Conservation (phyloP, 2,329 filamentous ascomycete species). For the Aspergillus eucalypticola region DNA sequence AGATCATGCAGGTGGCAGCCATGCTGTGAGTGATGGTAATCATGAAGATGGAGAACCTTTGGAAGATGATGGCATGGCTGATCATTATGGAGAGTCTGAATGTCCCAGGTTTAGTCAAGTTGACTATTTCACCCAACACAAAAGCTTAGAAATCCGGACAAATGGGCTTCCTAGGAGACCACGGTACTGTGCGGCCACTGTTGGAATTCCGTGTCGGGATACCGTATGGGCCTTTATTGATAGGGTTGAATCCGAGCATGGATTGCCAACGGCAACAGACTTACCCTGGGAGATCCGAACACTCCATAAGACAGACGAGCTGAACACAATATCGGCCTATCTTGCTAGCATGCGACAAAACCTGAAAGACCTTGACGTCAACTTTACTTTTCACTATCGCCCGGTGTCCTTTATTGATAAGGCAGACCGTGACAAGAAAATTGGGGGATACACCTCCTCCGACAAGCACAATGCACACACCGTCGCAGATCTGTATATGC, state of each 20-base stretch:
- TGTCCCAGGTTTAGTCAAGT: too few relatives aligned
- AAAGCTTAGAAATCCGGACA: too few relatives aligned
- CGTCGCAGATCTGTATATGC: not conserved
- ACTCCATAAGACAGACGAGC: not conserved
- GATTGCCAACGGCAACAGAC: not conserved
- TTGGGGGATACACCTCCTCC: not conserved
- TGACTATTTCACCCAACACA: too few relatives aligned
- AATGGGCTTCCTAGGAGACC: too few relatives aligned
- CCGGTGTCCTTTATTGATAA: not conserved
- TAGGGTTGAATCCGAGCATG: not conserved
- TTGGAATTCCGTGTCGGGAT: not conserved
- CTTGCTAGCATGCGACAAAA: not conserved
- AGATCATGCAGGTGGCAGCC: too few relatives aligned
- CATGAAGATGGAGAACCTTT: too few relatives aligned
- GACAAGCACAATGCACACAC: not conserved
- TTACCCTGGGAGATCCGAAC: not conserved
- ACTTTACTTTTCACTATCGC: not conserved
- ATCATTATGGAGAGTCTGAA: too few relatives aligned
- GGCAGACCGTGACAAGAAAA: not conserved
- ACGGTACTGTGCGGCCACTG: not conserved
- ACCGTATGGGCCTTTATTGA: not conserved
- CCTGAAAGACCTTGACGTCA: not conserved
- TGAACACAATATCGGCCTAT: not conserved
- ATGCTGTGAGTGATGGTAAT: too few relatives aligned
- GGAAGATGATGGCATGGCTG: too few relatives aligned